Evolutionary conservation across 768 basidiomycete species (phyloP), one percentile per base, ranked within the genome.

Genomic region (Lentinula sp.): DNA sequence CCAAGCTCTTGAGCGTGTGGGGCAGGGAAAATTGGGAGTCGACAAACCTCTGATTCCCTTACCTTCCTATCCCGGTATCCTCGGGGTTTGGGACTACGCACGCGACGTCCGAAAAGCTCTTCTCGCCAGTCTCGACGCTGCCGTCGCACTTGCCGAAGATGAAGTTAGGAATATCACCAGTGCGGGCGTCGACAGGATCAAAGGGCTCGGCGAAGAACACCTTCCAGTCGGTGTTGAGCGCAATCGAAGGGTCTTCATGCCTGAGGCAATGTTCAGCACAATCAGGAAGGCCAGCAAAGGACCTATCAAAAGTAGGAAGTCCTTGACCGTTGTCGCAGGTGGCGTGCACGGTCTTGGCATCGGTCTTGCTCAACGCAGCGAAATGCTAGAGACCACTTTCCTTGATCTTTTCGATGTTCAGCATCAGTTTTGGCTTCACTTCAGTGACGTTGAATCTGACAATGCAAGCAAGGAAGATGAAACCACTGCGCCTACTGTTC

Each of bases 211-310:
- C 18, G 88, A 96, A 62, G 77, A 77, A 60, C 85, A 91, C 73
- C 83, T 99, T 15, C 91, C 90, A 1, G 81, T 81, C 55, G 89
- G 87, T 61, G 92, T 93, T 23, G 93, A 94, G 71, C 80, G 92
- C 43, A 85, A 85, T 53, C 81, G 85, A 60, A 81, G 93, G 32
- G 85, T 96, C 12, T 99, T 99, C 79, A 86, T 92, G 77, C 93
- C 96, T n/a, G 90, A 96, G 70, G 96, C 93, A 13, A 98, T 99
- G 97, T 99, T 98, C 76, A 85, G 84, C 59, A 73, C 81, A 46
- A 72, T 80, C 57, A 72, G 80, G 63, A 80, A 68, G 65, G 68
- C 74, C 60, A 74, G 75, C 4, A 76, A 76, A 35, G 54, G 66
- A 41, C 12, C 64, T 48, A 79, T 65, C 51, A 79, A 78, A 72